These are phyloP conservation scores for Ogataea paraovalis DNA, from an alignment of 805 yeast genomes.

Conservation along the genomic window DNA sequence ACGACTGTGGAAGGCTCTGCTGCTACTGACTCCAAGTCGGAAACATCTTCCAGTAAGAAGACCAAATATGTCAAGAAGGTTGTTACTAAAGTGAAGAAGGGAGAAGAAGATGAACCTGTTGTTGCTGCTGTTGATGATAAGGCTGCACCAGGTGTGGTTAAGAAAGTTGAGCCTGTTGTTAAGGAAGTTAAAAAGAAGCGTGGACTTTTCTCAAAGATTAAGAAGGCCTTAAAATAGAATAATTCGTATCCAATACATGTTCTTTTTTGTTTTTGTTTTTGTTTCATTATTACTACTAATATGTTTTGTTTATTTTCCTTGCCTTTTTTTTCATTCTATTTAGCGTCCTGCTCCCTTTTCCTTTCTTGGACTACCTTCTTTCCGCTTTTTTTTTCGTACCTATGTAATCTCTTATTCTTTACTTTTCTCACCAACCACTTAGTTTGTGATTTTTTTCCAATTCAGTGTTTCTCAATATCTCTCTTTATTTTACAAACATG, in stretches of 20 bases:
- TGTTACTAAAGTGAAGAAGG: constrained; percentile 28
- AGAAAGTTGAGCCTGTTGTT: constrained; percentile 6
- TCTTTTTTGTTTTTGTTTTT: not conserved
- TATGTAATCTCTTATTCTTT: not conserved
- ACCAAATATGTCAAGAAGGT: constrained; percentile 32
- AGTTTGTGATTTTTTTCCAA: not conserved
- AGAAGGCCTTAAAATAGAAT: constrained; percentile 34
- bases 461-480: too few relatives aligned
- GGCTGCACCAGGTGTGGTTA: constrained; percentile 9
- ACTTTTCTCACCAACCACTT: not conserved
- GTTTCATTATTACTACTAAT: not conserved
- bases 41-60: constrained; percentile 14
- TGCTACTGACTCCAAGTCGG: constrained; percentile 8
- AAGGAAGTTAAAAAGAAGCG: constrained; percentile 32
- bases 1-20: constrained; percentile 21
- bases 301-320: not conserved
- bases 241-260: not conserved
- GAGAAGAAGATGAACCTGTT: constrained; percentile 12
- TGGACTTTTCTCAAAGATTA: constrained; percentile 40
- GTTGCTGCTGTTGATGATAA: constrained; percentile 10
- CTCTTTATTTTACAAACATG: not conserved
- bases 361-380: not conserved
- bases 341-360: not conserved
- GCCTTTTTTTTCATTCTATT: not conserved
- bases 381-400: not conserved